Base-by-base conservation (phyloP, 305 asterid genomes). In the Lippia alba region DNA sequence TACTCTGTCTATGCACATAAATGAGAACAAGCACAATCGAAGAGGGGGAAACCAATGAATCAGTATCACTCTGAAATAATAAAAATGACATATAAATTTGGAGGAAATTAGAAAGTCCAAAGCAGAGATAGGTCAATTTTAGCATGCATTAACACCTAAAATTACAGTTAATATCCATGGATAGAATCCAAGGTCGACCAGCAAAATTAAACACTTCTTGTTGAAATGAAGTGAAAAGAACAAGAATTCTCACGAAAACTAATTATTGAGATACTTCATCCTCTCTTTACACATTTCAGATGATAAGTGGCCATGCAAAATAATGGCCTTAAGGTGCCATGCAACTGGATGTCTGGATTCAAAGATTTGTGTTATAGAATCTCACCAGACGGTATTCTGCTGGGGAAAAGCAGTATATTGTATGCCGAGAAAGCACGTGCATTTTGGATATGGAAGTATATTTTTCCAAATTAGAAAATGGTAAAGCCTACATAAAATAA, bases 1-100 rank as follows among this genome's bases (percentile, higher is more conserved):
- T 69, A 91, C 99, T 79, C 96, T 82, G 80, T 94, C 98, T 93
- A 67, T 61, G 51, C 57, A 8, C 74, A 76, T 39, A 71, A 61
- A 73, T 34, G 50, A 45, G 44, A 19, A 79, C 60, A 66, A 33
- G 73, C 39, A 59, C 45, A 55, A 53, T 50, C 39, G 69, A 51
- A 72, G 59, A 45, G 56, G 54, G 48, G 57, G 58, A 70, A 40
- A 53, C 20, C 40, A 56, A 45, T 41, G 10, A 8, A 30, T 66
- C 50, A 78, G 68, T 55, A 57, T 67, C 72, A 54, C 58, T 51
- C 64, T 5, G 9, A 41, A 65, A 39, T 57, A 20, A 51, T 10
- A 36, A 40, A 32, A 19, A 1, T 4, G 34, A 50, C 18, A 61
- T 24, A 55, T 62, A n/a, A 54, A 30, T 41, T 34, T 46, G 3